Conservation (phyloP, 208 protist genomes). For the Trypanosomatidae sp. region DNA sequence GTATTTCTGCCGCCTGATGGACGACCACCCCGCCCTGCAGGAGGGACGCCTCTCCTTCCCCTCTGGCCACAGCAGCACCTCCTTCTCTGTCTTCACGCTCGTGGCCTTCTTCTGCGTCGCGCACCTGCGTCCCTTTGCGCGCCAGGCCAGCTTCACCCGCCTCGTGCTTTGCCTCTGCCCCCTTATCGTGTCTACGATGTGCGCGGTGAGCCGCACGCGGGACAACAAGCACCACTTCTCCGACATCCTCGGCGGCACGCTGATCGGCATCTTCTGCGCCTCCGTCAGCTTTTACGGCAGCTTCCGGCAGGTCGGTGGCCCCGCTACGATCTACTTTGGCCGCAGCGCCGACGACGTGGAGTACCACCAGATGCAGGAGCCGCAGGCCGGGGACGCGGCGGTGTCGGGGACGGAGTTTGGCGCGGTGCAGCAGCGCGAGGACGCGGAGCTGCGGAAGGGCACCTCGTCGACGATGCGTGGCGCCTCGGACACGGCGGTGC, state of each 20-base stretch:
- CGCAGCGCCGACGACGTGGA: slow-evolving; percentile 42
- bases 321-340: slow-evolving; percentile 31
- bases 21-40: slow-evolving; percentile 32
- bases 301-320: slow-evolving; percentile 44
- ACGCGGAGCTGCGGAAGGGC: no score
- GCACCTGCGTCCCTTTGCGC: slow-evolving; percentile 58
- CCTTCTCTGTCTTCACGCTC: slow-evolving; percentile 72
- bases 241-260: slow-evolving; percentile 74
- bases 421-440: no score
- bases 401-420: no score
- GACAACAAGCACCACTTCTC: slow-evolving; percentile 90
- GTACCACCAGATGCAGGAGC: slow-evolving; percentile 30
- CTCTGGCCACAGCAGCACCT: slow-evolving; percentile 87
- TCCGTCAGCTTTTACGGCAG: slow-evolving; percentile 41
- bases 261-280: slow-evolving; percentile 57
- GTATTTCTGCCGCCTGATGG: slow-evolving; percentile 64
- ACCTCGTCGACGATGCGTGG: no score
- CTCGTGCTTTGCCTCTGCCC: slow-evolving; percentile 61
- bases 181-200: slow-evolving; percentile 52
- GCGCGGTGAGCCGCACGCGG: slow-evolving; percentile 80
- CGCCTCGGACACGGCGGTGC: no score
- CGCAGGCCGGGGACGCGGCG: no score
- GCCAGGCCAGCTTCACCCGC: slow-evolving; percentile 65
- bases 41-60: slow-evolving; percentile 92
- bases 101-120: slow-evolving; percentile 74